Base-by-base conservation (phyloP, 371 early-diverging fungal species). In the Syncephalastrum sp. region DNA sequence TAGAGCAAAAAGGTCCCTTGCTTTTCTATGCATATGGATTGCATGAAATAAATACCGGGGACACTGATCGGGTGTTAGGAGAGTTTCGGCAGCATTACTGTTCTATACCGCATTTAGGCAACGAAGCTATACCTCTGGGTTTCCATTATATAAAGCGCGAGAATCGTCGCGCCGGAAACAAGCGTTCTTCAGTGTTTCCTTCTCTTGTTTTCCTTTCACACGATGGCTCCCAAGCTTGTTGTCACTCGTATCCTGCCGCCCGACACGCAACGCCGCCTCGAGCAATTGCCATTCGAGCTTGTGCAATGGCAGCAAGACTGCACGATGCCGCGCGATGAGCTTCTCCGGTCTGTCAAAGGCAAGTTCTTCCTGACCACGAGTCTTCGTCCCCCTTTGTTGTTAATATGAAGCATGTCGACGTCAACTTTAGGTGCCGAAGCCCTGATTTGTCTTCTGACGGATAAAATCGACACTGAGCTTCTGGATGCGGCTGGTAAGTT, bases 381-480 rank as follows among this genome's bases (percentile, higher is more conserved):
- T 50, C 33, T 50, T 23, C 5, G 6, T 53, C 41, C 42, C 8
- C 3, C 2, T 53, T 45, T 42, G 8, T 3, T 46, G 16, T 24
- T 38, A 24, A 29, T 15, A 45, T 19, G 17, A 14, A 24, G 12
- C 12, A 27, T 27, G 19, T 17, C 8, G 19, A 7, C 25, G 6
- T 21, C 21, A 0, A 21, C 21, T 44, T 3, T 53, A 66, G 87
- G 82, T 49, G 83, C 77, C 0, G 75, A 85, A 42, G 92, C 85
- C 0, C 70, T 89, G 15, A 53, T 92, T 7, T 87, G 88, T 64
- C 72, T 90, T 53, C 65, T 91, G 48, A 81, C 87, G 1, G 90
- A 93, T 52, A 81, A 79, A 44, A 82, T 94, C 27, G 89, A 92
- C 60, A 55, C 57, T 2, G 88, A 91, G 59, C 54, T 91, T 4